Evolutionary conservation across 1,284 basidiomycete species (phyloP).

Genomic region (Phlebopus sp.): DNA sequence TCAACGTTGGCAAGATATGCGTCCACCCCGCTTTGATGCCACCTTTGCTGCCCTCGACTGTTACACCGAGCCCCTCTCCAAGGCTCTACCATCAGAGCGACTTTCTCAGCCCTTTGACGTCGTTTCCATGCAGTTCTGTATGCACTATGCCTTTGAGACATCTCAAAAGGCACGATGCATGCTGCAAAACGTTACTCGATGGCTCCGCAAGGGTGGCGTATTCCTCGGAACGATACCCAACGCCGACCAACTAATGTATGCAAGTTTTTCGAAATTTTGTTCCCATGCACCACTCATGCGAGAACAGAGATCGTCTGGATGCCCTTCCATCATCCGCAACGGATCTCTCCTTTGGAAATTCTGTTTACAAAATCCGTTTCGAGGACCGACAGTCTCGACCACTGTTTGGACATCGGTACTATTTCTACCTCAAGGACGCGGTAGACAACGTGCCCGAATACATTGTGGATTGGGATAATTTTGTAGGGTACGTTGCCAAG

Average conservation of each 20-base stretch:
- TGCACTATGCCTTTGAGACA: slow-evolving; percentile 98
- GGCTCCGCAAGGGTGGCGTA: slow-evolving; percentile 79
- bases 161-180: slow-evolving; percentile 85
- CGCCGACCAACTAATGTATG: slow-evolving; percentile 75
- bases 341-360: slow-evolving; percentile 85
- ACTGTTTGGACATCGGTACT: slow-evolving; percentile 88
- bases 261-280: slow-evolving; percentile 20
- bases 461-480: slow-evolving; percentile 92
- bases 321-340: slow-evolving; percentile 56
- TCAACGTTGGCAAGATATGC: slow-evolving; percentile 56
- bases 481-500: slow-evolving; percentile 65
- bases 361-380: slow-evolving; percentile 87
- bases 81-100: slow-evolving; percentile 63
- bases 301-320: slow-evolving; percentile 60
- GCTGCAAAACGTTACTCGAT: slow-evolving; percentile 87
- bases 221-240: slow-evolving; percentile 97
- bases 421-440: slow-evolving; percentile 91
- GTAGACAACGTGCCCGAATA: slow-evolving; percentile 98
- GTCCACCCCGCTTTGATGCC: slow-evolving; percentile 63
- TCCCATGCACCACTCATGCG: slow-evolving; percentile 11
- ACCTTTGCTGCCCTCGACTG: slow-evolving; percentile 89
- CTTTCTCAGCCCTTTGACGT: slow-evolving; percentile 78
- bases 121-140: slow-evolving; percentile 98
- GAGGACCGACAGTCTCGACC: slow-evolving; percentile 63
- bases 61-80: slow-evolving; percentile 71